A percentile compares a stretch with the other conserved stretches of the same genome.
These are phyloP conservation scores for Zymoseptoria tritici DNA, from an alignment of 2,329 filamentous ascomycete genomes.

Conservation along the genomic window DNA sequence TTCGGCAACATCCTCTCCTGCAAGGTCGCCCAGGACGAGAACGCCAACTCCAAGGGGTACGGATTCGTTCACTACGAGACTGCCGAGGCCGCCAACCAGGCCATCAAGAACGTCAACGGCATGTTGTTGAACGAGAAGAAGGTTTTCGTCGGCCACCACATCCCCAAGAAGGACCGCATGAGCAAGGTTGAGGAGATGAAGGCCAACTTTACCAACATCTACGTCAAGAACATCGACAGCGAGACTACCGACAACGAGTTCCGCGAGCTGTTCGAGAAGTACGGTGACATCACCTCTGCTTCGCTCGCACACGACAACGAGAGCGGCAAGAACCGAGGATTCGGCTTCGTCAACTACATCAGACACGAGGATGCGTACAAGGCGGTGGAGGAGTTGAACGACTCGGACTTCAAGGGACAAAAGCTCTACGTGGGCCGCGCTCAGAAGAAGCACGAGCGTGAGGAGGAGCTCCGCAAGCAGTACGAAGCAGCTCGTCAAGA, in stretches of 20 bases:
- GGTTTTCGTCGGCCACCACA: conserved; percentile 98
- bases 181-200: conserved; percentile 99
- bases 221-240: conserved; percentile 91
- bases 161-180: conserved; percentile 99
- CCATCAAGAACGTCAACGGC: conserved; percentile 99
- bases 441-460: conserved; percentile 99
- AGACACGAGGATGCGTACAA: conserved; percentile 78
- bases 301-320: conserved; percentile 93
- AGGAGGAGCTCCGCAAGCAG: conserved; percentile 97
- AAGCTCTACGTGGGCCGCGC: conserved; percentile 96
- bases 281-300: conserved; percentile 89
- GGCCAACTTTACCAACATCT: conserved; percentile 99
- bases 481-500: conserved; percentile 96
- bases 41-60: conserved; percentile 94
- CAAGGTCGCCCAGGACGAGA: conserved; percentile 98
- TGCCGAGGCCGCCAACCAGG: conserved; percentile 89
- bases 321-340: conserved; percentile 89
- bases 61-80: conserved; percentile 99
- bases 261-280: conserved; percentile 84
- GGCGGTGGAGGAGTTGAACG: conserved; percentile 87
- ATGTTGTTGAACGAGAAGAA: conserved; percentile 99
- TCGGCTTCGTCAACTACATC: conserved; percentile 91
- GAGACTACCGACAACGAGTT: conserved; percentile 92
- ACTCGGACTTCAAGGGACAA: conserved; percentile 85
- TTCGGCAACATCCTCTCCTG: conserved; percentile 99